These are phyloP conservation scores for Agrocybe chaxingu DNA, from an alignment of 768 basidiomycete species.

Conservation along the genomic window DNA sequence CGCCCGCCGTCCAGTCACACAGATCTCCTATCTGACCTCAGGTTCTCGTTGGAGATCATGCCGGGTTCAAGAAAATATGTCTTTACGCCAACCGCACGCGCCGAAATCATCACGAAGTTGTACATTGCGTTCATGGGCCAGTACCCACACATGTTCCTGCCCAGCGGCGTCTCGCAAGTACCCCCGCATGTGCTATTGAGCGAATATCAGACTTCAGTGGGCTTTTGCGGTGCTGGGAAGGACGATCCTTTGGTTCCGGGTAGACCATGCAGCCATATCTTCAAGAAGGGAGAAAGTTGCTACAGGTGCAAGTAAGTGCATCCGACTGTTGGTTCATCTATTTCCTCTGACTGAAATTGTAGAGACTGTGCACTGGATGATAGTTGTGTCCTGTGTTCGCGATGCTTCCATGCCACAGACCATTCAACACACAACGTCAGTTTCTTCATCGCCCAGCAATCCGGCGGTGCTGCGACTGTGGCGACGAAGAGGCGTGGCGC, in stretches of 20 bases:
- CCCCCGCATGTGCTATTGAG: conserved; percentile 64
- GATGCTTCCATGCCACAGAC: conserved; percentile 86
- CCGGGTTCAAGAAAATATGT: conserved; percentile 75
- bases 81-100: conserved; percentile 70
- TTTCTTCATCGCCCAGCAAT: conserved; percentile 90
- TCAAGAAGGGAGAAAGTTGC: conserved; percentile 88
- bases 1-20: conserved; percentile 19
- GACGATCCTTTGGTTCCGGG: conserved; percentile 63
- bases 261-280: conserved; percentile 78
- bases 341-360: conserved; percentile 10
- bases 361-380: conserved; percentile 93
- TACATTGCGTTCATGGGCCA: conserved; percentile 83
- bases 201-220: conserved; percentile 62
- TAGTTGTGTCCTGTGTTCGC: conserved; percentile 85
- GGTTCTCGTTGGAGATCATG: conserved; percentile 78
- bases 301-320: conserved; percentile 87
- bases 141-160: conserved; percentile 70
- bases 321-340: background rate
- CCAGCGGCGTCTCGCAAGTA: conserved; percentile 57
- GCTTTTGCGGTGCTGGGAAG: conserved; percentile 56
- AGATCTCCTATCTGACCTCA: conserved; percentile 69
- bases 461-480: conserved; percentile 93
- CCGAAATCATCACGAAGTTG: conserved; percentile 78
- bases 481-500: conserved; percentile 88
- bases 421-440: conserved; percentile 88